phyloP scores from a whole-genome alignment of 805 yeast genomes.

The Cyberlindnera veronae region DNA sequence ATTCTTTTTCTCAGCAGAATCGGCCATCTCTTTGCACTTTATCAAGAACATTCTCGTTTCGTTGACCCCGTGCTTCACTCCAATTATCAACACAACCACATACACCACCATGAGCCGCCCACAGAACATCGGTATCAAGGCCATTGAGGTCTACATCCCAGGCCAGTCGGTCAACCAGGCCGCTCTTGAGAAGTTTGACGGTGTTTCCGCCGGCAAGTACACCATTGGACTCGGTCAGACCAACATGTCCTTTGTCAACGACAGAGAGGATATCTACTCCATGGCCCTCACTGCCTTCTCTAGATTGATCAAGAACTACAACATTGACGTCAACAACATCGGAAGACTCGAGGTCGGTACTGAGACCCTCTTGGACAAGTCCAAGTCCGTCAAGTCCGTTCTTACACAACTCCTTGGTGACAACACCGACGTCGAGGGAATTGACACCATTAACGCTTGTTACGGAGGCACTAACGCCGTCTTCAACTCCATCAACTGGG shows the following conservation, averaged over 20 bases:
- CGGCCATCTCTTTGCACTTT: no score
- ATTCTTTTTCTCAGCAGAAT: not conserved
- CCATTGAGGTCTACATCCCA: slow-evolving; percentile 90
- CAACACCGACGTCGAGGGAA: slow-evolving; percentile 90
- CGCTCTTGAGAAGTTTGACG: slow-evolving; percentile 81
- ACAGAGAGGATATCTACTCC: slow-evolving; percentile 96
- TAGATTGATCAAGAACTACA: slow-evolving; percentile 72
- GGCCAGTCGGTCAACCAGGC: slow-evolving; percentile 80
- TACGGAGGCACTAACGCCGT: slow-evolving; percentile 98
- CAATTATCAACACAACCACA: not conserved
- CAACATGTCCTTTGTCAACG: slow-evolving; percentile 95
- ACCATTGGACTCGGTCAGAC: slow-evolving; percentile 99
- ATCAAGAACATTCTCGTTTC: no score
- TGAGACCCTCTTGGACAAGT: slow-evolving; percentile 93
- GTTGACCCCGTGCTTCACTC: not conserved
- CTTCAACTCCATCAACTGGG: slow-evolving; percentile 92
- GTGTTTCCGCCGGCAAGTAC: slow-evolving; percentile 90
- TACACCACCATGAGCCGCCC: slow-evolving; percentile 39
- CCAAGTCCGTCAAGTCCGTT: slow-evolving; percentile 94
- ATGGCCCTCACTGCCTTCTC: slow-evolving; percentile 85
- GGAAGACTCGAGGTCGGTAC: slow-evolving; percentile 99
- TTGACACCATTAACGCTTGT: slow-evolving; percentile 95
- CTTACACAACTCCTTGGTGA: slow-evolving; percentile 90
- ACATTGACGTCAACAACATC: slow-evolving; percentile 72
- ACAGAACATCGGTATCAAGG: slow-evolving; percentile 93